Conservation (phyloP, 176 grass and related monocot genomes). For the Bothriochloa decipiens region DNA sequence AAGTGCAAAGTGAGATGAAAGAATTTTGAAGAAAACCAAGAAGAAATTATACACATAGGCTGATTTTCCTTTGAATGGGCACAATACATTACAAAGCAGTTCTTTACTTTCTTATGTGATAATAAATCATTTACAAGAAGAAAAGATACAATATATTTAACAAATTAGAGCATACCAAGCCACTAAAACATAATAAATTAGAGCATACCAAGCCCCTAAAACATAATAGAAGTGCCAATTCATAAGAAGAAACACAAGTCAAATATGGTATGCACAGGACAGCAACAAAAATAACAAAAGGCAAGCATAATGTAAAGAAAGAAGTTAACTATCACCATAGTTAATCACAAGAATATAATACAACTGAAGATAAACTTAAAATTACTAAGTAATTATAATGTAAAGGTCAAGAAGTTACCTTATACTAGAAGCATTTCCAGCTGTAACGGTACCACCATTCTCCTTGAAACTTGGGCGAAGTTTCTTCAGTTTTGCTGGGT, state of each 20-base stretch:
- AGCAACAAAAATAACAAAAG: constrained; percentile 14
- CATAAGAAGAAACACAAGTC: background rate
- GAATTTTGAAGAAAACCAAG: background rate
- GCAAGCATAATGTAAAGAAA: background rate
- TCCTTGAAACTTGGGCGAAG: constrained; percentile 95
- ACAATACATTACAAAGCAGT: background rate
- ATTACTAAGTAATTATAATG: background rate
- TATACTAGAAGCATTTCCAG: constrained; percentile 85
- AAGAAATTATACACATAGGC: background rate
- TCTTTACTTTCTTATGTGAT: background rate
- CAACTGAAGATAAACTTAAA: background rate
- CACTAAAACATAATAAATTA: background rate
- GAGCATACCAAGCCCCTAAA: background rate
- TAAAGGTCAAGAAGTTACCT: background rate
- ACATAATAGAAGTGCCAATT: constrained; percentile 6
- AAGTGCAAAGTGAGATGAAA: background rate
- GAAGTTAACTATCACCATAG: background rate
- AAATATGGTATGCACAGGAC: background rate
- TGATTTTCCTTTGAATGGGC: background rate
- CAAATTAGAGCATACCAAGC: background rate
- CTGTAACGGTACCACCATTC: constrained; percentile 80
- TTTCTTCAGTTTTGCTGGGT: constrained; percentile 83
- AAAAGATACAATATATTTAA: background rate
- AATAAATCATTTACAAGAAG: background rate
- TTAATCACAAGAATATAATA: background rate